These are phyloP conservation scores for Ensete ventricosum DNA, from an alignment of 176 grass and related monocot species.

Conservation along the genomic window DNA sequence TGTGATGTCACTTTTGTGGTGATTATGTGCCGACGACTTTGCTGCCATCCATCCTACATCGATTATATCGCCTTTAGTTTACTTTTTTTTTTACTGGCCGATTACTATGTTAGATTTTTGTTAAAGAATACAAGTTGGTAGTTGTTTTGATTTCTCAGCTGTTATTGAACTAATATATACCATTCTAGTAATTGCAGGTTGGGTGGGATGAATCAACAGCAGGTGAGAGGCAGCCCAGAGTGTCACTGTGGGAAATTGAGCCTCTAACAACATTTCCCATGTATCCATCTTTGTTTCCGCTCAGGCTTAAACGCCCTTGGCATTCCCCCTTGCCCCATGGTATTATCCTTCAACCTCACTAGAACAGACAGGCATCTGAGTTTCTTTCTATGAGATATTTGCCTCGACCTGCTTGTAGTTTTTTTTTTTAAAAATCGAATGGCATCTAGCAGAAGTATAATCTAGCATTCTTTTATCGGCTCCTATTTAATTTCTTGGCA, in stretches of 20 bases:
- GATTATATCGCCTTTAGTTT: background rate
- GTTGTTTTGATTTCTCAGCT: background rate
- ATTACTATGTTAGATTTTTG: background rate
- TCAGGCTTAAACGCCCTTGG: background rate
- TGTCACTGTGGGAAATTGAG: constrained; percentile 5
- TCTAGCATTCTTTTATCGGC: too few relatives aligned
- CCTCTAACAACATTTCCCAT: constrained; percentile 9
- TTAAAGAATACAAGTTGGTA: background rate
- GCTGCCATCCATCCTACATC: too few relatives aligned
- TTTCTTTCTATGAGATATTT: too few relatives aligned
- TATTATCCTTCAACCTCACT: background rate
- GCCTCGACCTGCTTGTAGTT: too few relatives aligned
- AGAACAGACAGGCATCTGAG: too few relatives aligned
- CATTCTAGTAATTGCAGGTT: constrained; percentile 13
- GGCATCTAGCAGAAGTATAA: too few relatives aligned
- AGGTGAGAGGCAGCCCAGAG: background rate
- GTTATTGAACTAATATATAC: constrained; percentile 3
- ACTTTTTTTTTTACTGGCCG: background rate
- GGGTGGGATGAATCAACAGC: constrained; percentile 8
- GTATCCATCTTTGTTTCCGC: background rate
- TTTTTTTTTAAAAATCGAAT: too few relatives aligned
- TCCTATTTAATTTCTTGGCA: background rate
- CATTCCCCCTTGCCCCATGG: background rate
- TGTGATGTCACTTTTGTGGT: too few relatives aligned
- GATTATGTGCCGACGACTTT: too few relatives aligned